Conservation (phyloP, 2,329 filamentous ascomycete species). For the Amauroascus niger region DNA sequence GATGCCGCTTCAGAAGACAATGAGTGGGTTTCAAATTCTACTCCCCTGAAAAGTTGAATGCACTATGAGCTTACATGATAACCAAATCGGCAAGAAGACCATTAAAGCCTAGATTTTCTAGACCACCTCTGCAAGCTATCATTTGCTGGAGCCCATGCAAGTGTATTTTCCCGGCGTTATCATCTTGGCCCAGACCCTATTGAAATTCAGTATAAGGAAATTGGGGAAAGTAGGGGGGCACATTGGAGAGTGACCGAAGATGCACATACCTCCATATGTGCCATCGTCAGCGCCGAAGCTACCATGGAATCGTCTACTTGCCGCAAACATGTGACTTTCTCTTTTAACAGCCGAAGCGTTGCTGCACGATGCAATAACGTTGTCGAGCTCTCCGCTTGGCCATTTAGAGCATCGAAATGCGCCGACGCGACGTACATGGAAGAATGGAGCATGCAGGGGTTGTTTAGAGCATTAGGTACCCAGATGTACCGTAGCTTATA, state of each 20-base stretch:
- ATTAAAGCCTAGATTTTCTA: conserved; percentile 6
- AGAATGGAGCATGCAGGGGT: conserved; percentile 12
- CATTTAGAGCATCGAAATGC: conserved; percentile 10
- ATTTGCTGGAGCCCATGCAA: conserved; percentile 6
- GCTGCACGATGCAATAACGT: conserved; percentile 11
- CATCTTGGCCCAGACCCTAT: conserved; percentile 3
- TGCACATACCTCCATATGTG: conserved; percentile 11
- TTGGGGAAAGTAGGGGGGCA: no score
- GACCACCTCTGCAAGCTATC: conserved; percentile 7
- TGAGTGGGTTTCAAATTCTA: neutral
- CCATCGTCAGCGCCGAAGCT: conserved; percentile 8
- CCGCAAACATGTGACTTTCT: neutral
- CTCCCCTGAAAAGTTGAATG: no score
- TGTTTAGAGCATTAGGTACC: conserved; percentile 5
- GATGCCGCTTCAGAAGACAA: neutral
- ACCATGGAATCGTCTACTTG: conserved; percentile 7
- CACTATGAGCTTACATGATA: conserved; percentile 11
- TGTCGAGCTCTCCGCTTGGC: conserved; percentile 5
- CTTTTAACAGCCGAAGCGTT: conserved; percentile 7
- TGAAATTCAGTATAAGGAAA: neutral
- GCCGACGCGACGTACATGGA: conserved; percentile 10
- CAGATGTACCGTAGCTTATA: conserved; percentile 10
- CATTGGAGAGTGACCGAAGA: no score
- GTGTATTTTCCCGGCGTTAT: conserved; percentile 2
- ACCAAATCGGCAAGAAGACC: conserved; percentile 11